Conservation (phyloP, 129 eudicot genomes). For the Erigeron canadensis region DNA sequence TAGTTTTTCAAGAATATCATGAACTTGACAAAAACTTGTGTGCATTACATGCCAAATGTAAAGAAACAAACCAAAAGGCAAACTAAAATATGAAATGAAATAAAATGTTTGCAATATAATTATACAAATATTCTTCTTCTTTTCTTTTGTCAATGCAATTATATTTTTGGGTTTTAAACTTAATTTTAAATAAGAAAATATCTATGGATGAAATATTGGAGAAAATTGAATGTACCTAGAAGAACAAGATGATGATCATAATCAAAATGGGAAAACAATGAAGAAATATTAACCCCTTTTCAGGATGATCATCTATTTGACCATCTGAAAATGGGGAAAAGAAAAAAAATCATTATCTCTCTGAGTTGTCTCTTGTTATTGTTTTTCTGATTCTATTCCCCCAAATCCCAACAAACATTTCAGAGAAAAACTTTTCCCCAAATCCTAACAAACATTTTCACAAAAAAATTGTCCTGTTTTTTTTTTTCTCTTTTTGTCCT, state of each 20-base stretch:
- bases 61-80: constrained; percentile 3
- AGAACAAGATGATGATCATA: constrained; percentile 9
- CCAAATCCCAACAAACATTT: no score
- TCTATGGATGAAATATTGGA: not conserved
- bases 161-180: not conserved
- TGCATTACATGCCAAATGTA: not conserved
- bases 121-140: constrained; percentile 13
- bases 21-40: constrained; percentile 31
- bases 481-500: no score
- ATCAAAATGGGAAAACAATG: constrained; percentile 7
- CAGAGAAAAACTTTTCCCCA: no score
- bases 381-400: no score
- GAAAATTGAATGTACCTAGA: not conserved
- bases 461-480: no score
- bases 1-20: not conserved
- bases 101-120: constrained; percentile 31
- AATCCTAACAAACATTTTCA: no score
- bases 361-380: constrained; percentile 19
- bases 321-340: constrained; percentile 61
- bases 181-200: not conserved
- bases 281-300: constrained; percentile 50
- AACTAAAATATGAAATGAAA: constrained; percentile 5
- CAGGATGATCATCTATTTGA: constrained; percentile 74
- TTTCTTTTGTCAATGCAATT: not conserved
- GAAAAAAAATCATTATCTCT: constrained; percentile 17